Conservation (phyloP, 495 filamentous ascomycete species). For the Aspergillus asperescens region DNA sequence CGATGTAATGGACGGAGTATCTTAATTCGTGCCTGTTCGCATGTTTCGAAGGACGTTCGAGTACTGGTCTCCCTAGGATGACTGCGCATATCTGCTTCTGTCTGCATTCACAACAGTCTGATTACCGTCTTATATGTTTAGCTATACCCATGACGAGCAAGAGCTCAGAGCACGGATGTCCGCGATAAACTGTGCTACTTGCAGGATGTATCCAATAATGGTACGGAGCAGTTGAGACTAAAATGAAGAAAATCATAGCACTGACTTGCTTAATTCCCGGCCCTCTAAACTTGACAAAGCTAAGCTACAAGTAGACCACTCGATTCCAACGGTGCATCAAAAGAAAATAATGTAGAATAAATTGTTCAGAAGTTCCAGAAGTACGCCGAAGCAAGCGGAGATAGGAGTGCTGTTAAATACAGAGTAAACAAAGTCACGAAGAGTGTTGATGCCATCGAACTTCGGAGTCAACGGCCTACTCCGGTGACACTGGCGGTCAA, state of each 20-base stretch:
- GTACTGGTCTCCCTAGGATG: background rate
- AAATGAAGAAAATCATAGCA: background rate
- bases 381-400: too few species aligned
- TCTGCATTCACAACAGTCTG: background rate
- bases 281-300: background rate
- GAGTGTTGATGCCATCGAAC: background rate
- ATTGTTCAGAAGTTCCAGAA: too few species aligned
- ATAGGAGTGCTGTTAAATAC: background rate
- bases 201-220: background rate
- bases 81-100: background rate
- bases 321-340: too few species aligned
- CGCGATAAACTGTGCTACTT: background rate
- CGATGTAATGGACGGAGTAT: constrained; percentile 9
- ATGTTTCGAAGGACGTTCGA: background rate
- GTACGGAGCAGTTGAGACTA: background rate
- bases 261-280: too few species aligned
- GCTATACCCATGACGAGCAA: constrained; percentile 7
- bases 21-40: background rate
- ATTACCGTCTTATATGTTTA: background rate
- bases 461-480: too few species aligned
- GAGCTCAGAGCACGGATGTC: background rate
- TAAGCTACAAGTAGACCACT: background rate
- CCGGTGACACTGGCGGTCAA: too few species aligned
- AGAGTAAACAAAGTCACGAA: constrained; percentile 1
- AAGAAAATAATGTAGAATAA: too few species aligned